Evolutionary conservation across 1,284 basidiomycete species (phyloP), one percentile per base, ranked within the genome.

Genomic region (Laetiporus sulphureus): DNA sequence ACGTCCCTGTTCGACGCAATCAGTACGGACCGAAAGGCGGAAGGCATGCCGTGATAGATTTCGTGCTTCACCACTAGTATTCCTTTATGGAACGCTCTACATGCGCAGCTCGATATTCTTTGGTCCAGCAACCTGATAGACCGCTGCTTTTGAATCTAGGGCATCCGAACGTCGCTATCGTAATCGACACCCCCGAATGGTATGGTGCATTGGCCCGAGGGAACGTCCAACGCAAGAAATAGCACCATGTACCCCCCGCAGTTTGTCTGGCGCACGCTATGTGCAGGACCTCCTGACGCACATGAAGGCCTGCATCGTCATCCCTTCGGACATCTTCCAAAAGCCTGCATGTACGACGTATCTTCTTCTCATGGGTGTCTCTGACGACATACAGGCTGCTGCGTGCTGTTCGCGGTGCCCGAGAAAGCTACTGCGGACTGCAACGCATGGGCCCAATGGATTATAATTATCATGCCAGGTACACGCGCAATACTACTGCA

Each of bases 41-140:
- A 22, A 33, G 21, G 24, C 15, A 27, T 6, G 38, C 10, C 30
- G 27, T 31, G 37, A 23, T 36, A 15, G 20, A 41, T 36, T 50
- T 75, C 75, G 54, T 79, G 75, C 47, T 76, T 77, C 48, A 71
- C 73, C 4, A 62, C 72, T 64, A 65, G 48, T 71, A 72, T 49
- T 77, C 75, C 11, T 55, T 51, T 37, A 76, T 62, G 8, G 59
- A 54, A 31, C 60, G 55, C 19, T 59, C 45, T 7, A 72, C 73
- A 41, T 69, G 50, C 34, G 54, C 52, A 30, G 52, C 42, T 12
- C 61, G 62, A 49, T 67, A 68, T 5, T 68, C 51, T 31, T 62
- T 58, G 12, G 52, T 58, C 68, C 70, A 78, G 41, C 65, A 64
- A 16, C 57, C 48, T 2, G 64, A 66, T 13, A 79, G 58, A 3